Evolutionary conservation across 495 filamentous ascomycete species (phyloP).

Genomic region (Lasiosphaeriaceae sp.): DNA sequence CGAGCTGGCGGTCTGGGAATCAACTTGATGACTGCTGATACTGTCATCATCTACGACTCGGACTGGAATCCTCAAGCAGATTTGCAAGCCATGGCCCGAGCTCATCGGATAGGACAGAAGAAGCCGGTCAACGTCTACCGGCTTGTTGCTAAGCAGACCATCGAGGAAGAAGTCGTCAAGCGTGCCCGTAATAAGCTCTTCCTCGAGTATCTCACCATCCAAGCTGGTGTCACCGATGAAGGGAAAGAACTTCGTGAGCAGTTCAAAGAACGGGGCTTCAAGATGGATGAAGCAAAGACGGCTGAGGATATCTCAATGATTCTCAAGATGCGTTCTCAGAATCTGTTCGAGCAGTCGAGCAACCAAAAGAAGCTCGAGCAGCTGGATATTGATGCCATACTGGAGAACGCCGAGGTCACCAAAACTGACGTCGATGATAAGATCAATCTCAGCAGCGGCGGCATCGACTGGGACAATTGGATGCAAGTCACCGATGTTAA

Average conservation of each 20-base stretch:
- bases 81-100: slow-evolving; percentile 96
- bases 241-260: slow-evolving; percentile 66
- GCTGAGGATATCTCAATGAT: slow-evolving; percentile 90
- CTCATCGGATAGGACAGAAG: slow-evolving; percentile 95
- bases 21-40: slow-evolving; percentile 98
- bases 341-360: slow-evolving; percentile 94
- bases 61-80: slow-evolving; percentile 99
- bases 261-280: slow-evolving; percentile 51
- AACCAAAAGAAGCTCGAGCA: slow-evolving; percentile 96
- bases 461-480: slow-evolving; percentile 92
- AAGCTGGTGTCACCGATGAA: slow-evolving; percentile 92
- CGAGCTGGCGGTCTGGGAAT: slow-evolving; percentile 95
- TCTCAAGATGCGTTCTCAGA: slow-evolving; percentile 87
- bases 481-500: slow-evolving; percentile 93
- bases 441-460: slow-evolving; percentile 60
- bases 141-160: slow-evolving; percentile 93
- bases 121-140: slow-evolving; percentile 93
- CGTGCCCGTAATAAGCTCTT: slow-evolving; percentile 95
- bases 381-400: slow-evolving; percentile 95
- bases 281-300: slow-evolving; percentile 70
- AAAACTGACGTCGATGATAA: slow-evolving; percentile 78
- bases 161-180: slow-evolving; percentile 96
- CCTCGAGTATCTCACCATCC: slow-evolving; percentile 97
- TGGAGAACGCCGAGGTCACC: slow-evolving; percentile 93
- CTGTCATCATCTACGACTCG: slow-evolving; percentile 95